Percentiles rank a stretch among this genome's conserved stretches.
Evolutionary conservation across 164 flowering plant species (phyloP).

Genomic region (Brasenia schreberi): DNA sequence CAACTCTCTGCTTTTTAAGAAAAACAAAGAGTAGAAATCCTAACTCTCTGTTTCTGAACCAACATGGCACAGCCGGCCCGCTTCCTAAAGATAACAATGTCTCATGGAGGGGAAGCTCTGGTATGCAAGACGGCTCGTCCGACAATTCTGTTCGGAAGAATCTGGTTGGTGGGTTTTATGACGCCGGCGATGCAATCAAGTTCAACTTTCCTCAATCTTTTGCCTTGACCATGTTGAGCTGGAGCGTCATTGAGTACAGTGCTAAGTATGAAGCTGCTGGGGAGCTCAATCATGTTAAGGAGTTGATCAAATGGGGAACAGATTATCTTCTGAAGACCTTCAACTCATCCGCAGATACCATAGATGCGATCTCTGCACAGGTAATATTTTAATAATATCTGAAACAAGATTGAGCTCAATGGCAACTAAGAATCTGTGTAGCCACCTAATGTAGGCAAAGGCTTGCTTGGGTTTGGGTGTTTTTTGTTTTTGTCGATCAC

Average conservation of each 20-base stretch:
- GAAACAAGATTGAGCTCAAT: no score
- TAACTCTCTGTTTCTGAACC: not conserved
- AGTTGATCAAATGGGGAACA: conserved; percentile 62
- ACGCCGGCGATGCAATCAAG: conserved; percentile 58
- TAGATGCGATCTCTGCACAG: conserved; percentile 51
- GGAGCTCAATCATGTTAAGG: conserved; percentile 49
- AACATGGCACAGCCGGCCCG: conserved; percentile 30
- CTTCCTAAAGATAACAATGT: conserved; percentile 27
- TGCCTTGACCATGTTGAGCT: conserved; percentile 53
- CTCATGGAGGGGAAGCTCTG: conserved; percentile 41
- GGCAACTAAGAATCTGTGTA: no score
- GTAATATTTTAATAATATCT: no score
- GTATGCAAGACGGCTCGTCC: conserved; percentile 38
- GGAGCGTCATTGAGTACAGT: conserved; percentile 65
- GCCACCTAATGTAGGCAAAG: no score
- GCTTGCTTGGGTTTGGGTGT: no score
- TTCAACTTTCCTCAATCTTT: conserved; percentile 51
- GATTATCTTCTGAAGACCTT: conserved; percentile 55
- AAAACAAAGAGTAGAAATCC: no score
- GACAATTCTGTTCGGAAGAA: conserved; percentile 8
- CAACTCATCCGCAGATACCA: conserved; percentile 46
- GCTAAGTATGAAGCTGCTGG: conserved; percentile 32
- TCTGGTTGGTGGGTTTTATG: conserved; percentile 67
- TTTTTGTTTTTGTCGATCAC: no score
- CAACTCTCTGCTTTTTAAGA: no score